phyloP scores from a whole-genome alignment of 306 rosid genomes.

The Mimosa pudica region DNA sequence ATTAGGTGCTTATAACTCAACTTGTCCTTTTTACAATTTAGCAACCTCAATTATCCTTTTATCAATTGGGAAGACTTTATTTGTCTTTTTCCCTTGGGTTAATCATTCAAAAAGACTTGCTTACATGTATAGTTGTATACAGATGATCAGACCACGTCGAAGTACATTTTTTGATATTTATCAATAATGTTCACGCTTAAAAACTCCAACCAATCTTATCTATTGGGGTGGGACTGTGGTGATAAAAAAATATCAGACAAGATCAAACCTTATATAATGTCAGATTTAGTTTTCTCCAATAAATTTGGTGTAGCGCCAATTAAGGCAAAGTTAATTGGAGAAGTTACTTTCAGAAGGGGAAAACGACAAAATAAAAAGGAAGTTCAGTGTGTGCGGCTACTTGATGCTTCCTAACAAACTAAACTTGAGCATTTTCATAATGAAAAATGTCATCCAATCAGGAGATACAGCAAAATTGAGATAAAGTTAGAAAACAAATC shows the following conservation, averaged over 20 bases:
- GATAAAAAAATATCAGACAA: neutral
- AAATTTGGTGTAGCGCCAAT: conserved; percentile 25
- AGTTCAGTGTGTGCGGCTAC: conserved; percentile 13
- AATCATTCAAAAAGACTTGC: neutral
- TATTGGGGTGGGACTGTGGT: neutral
- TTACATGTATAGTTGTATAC: neutral
- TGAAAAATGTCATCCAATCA: neutral
- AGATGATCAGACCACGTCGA: neutral
- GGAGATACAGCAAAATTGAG: neutral
- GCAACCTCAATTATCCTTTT: no score
- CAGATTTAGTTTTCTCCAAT: neutral
- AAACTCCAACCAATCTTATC: neutral
- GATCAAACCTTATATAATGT: neutral
- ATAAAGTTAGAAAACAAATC: neutral
- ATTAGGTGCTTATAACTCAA: no score
- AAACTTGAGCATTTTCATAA: neutral
- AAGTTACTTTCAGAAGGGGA: neutral
- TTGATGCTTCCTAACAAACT: conserved; percentile 14
- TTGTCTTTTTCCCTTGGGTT: neutral
- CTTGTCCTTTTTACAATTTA: no score
- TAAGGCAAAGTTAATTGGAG: conserved; percentile 29
- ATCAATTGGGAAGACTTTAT: no score
- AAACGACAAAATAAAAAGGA: conserved; percentile 4
- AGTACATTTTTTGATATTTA: neutral
- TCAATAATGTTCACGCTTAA: neutral